Evolutionary conservation across 345 rosid species (phyloP), one percentile per base, ranked within the genome.

Genomic region (Salix udensis): DNA sequence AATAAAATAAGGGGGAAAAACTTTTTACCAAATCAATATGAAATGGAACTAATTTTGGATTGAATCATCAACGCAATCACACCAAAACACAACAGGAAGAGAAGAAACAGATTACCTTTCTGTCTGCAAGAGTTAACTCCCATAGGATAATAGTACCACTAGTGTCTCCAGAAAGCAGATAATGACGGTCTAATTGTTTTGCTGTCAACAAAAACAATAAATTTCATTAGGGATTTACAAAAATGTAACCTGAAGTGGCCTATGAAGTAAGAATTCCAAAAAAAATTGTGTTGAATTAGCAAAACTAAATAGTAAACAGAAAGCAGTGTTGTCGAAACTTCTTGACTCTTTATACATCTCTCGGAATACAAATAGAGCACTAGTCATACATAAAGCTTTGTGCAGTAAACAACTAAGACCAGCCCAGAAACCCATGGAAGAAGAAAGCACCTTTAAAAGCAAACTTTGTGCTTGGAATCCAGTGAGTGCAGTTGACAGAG

Each of bases 131-230:
- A 68, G 91, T 90, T 13, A 90, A 76, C 80, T 91, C 94, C 98
- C 98, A 93, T 21, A 93, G 79, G 67, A 90, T 88, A 67, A 88
- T 85, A 77, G 76, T 81, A 73, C 96, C 97, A 78, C 88, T 87
- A 64, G 92, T 78, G 89, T 91, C 98, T 82, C 97, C 98, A 44
- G 98, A 93, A 3, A 95, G 89, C 75, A 95, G 88, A 83, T 84
- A 86, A 78, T 90, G 97, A 77, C 76, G 74, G 78, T 85, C 87
- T 62, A 88, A 84, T 71, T 88, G 75, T 76, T 88, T 84, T 37
- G 92, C 97, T 93, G 91, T 61, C 13, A 34, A 58, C 13, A 40
- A 42, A 44, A 19, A 37, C 24, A 65, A 40, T 12, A 40, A 40
- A 40, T 40, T 40, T 40, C 44, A 10, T 40, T 40, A 40, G 44